Evolutionary conservation across 2,329 filamentous ascomycete species (phyloP).

Genomic region (Taxawa tesnikishii): DNA sequence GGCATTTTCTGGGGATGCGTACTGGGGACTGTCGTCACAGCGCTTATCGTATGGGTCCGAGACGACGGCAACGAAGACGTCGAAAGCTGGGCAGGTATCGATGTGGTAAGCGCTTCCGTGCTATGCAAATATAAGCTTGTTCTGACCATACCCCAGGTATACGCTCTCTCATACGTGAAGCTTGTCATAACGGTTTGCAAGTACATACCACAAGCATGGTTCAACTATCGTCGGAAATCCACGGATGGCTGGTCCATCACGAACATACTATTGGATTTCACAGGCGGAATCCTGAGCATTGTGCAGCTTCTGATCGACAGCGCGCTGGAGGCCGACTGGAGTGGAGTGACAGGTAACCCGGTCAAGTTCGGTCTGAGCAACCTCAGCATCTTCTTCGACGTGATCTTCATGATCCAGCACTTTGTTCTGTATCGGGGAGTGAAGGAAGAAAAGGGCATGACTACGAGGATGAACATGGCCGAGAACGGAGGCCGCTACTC

Average conservation of each 20-base stretch:
- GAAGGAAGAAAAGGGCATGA: too few relatives aligned
- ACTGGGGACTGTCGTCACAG: conserved; percentile 38
- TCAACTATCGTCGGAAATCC: conserved; percentile 74
- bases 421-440: conserved; percentile 61
- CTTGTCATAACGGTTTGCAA: conserved; percentile 80
- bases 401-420: conserved; percentile 80
- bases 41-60: conserved; percentile 32
- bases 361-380: conserved; percentile 82
- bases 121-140: neutral
- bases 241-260: conserved; percentile 60
- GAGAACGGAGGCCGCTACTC: neutral
- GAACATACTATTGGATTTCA: conserved; percentile 70
- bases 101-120: conserved; percentile 31
- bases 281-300: conserved; percentile 70
- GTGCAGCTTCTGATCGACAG: conserved; percentile 76
- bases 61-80: conserved; percentile 32
- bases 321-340: conserved; percentile 75
- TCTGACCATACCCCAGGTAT: conserved; percentile 31
- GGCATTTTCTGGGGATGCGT: conserved; percentile 60
- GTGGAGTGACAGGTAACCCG: conserved; percentile 79
- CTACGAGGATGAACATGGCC: neutral
- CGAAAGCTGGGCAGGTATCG: conserved; percentile 49
- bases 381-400: conserved; percentile 73
- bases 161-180: conserved; percentile 76
- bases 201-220: conserved; percentile 75